Conservation (phyloP, 805 yeast genomes). For the Schizosaccharomyces octosporus region DNA sequence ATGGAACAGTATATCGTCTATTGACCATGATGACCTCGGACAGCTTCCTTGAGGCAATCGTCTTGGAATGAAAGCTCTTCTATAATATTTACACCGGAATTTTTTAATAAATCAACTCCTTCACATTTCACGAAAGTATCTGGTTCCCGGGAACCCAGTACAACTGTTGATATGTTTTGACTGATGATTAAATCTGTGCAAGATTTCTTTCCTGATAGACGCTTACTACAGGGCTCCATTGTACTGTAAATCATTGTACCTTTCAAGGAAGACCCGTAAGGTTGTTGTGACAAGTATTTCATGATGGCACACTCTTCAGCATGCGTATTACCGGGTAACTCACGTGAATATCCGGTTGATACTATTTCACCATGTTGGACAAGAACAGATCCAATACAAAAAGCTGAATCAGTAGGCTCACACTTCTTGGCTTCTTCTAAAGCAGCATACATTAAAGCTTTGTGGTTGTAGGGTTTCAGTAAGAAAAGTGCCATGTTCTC, state of each 20-base stretch:
- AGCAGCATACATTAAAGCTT: slow-evolving; percentile 44
- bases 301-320: slow-evolving; percentile 89
- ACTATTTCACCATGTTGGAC: slow-evolving; percentile 35
- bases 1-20: too few relatives aligned
- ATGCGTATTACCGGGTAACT: slow-evolving; percentile 82
- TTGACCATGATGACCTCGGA: not conserved
- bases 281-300: slow-evolving; percentile 22
- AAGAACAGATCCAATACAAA: slow-evolving; percentile 71
- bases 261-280: slow-evolving; percentile 22
- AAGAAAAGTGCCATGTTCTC: not conserved
- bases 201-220: slow-evolving; percentile 75
- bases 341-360: slow-evolving; percentile 74
- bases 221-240: slow-evolving; percentile 86
- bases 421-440: slow-evolving; percentile 57
- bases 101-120: slow-evolving; percentile 31
- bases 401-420: slow-evolving; percentile 62
- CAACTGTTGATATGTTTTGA: slow-evolving; percentile 38
- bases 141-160: slow-evolving; percentile 84
- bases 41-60: slow-evolving; percentile 40
- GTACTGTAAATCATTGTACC: slow-evolving; percentile 51
- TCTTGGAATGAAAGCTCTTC: slow-evolving; percentile 68
- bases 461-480: slow-evolving; percentile 2
- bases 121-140: slow-evolving; percentile 61
- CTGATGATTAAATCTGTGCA: slow-evolving; percentile 59
- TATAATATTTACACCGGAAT: slow-evolving; percentile 39